Evolutionary conservation across 2,329 filamentous ascomycete genomes (phyloP), one percentile per base, ranked within the genome.

Genomic region (Spiromastix sp.): DNA sequence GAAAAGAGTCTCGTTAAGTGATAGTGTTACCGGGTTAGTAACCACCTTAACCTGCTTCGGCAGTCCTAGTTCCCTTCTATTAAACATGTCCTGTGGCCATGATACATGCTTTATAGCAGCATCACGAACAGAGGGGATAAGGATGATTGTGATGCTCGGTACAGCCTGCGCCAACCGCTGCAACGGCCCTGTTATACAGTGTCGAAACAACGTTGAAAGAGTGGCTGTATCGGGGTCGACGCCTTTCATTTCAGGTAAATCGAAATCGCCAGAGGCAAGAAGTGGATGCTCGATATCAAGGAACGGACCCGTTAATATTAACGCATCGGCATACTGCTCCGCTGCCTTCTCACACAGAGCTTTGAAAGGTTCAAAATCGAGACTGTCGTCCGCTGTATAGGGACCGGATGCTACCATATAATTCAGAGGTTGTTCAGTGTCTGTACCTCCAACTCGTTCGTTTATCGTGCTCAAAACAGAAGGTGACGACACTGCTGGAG

Each of bases 261-360:
- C 76, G 53, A 89, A 80, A 60, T 89, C 81, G 44, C 85, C 80
- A 11, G 74, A 72, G 16, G 85, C 84, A 36, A 98, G 74, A 17
- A 93, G 68, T 0, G 91, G 89, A 55, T 98, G 91, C 48, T 95
- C 86, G 22, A 81, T 70, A 55, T 96, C 91, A 45, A 98, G 70
- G 55, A 98, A 95, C 0, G 91, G 91, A 0, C 91, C 91, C 3
- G 74, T 67, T 6, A 98, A 68, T 28, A 96, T 71, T 18, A 98
- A 63, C 3, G 76, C 74, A 55, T 98, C 91, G 8, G 80, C 82
- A 44, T 75, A 79, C 15, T 71, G 74, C 44, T 85, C 77, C 11
- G 77, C 77, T 6, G 87, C 86, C 48, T 80, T 79, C 46, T 73
- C 72, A 54, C 89, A 89, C 11, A 98, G 70, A 19, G 83, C 77